These are phyloP conservation scores for Immersiella caudata DNA, from an alignment of 495 filamentous ascomycete species.

Conservation along the genomic window DNA sequence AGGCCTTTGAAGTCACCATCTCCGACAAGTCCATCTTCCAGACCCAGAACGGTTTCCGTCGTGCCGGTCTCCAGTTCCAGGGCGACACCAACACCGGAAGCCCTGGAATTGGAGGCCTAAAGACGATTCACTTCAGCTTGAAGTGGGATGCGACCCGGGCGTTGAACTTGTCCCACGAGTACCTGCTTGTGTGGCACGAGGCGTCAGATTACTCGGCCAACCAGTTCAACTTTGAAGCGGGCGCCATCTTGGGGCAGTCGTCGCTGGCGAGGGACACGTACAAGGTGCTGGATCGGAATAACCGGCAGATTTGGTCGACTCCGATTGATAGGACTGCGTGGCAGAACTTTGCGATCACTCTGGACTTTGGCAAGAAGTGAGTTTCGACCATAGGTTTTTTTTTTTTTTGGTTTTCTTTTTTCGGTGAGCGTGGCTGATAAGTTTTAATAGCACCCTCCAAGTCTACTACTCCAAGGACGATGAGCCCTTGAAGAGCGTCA, in stretches of 20 bases:
- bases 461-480: slow-evolving; percentile 56
- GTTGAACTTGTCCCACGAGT: slow-evolving; percentile 60
- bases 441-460: slow-evolving; percentile 50
- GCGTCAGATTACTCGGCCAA: slow-evolving; percentile 56
- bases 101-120: slow-evolving; percentile 50
- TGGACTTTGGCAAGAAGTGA: slow-evolving; percentile 56
- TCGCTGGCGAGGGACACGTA: slow-evolving; percentile 84
- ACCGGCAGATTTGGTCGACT: slow-evolving; percentile 52
- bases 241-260: slow-evolving; percentile 61
- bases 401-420: neutral
- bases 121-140: slow-evolving; percentile 59
- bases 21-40: slow-evolving; percentile 58
- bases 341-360: slow-evolving; percentile 63
- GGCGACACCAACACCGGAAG: slow-evolving; percentile 51
- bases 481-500: slow-evolving; percentile 51
- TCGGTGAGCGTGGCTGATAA: neutral
- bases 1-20: slow-evolving; percentile 53
- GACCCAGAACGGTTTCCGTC: slow-evolving; percentile 58
- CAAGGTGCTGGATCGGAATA: slow-evolving; percentile 52
- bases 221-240: slow-evolving; percentile 59
- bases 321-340: slow-evolving; percentile 46
- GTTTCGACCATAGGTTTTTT: slow-evolving; percentile 4
- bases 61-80: slow-evolving; percentile 55
- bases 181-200: slow-evolving; percentile 58
- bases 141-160: slow-evolving; percentile 48